These are phyloP conservation scores for Senna tora DNA, from an alignment of 306 rosid genomes.

Conservation along the genomic window DNA sequence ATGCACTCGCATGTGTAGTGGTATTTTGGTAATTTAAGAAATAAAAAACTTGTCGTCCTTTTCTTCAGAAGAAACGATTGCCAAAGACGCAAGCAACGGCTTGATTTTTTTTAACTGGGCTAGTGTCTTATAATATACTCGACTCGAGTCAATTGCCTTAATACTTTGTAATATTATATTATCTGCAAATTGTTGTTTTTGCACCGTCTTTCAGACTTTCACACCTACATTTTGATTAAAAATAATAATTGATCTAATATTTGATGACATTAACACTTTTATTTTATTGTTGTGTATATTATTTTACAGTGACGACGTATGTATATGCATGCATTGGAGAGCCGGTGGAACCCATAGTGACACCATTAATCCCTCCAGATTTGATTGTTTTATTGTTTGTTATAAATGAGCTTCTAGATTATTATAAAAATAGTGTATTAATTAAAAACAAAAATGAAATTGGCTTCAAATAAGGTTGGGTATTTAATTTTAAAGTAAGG, in stretches of 20 bases:
- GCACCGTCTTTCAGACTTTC: background rate
- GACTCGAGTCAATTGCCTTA: background rate
- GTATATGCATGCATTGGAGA: too few species aligned
- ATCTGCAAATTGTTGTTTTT: background rate
- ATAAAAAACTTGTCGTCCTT: background rate
- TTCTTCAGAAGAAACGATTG: background rate
- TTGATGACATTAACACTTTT: background rate
- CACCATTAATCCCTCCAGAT: background rate
- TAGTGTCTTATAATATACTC: background rate
- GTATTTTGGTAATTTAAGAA: background rate
- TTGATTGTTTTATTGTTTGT: background rate
- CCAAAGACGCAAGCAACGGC: background rate
- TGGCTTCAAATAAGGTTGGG: background rate
- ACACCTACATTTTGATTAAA: background rate
- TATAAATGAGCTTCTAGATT: background rate
- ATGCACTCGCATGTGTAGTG: background rate
- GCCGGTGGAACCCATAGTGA: background rate
- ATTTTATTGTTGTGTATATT: background rate
- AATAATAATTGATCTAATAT: background rate
- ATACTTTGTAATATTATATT: background rate
- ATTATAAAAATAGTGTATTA: background rate
- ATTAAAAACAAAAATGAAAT: background rate
- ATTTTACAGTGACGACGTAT: background rate
- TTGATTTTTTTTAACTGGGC: background rate
- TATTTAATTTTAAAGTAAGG: background rate